Evolutionary conservation across 257 asterid genomes (phyloP), one percentile per base, ranked within the genome.

Genomic region (Przewalskia tangutica): DNA sequence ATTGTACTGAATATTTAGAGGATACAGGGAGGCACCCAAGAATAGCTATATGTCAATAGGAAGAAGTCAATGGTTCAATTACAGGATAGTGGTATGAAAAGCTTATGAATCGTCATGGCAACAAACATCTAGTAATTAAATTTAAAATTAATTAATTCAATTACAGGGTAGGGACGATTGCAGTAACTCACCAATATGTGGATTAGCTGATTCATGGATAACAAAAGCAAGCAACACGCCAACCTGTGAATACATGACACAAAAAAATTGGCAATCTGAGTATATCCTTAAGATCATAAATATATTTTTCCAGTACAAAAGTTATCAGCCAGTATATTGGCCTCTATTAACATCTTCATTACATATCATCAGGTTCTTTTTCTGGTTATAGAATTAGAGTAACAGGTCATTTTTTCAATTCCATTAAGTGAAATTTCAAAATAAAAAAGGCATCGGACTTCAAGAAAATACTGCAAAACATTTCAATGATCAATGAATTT

Each of bases 171-270:
- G 82, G 84, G 36, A 5, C 8, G 4, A 75, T 48, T 50, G 44
- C 80, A 75, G 80, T 38, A 75, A 75, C 97, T 87, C 80, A 95
- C 99, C 99, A 53, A 95, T 88, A 85, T 95, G 99, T 66, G 99
- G 99, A 85, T 95, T 95, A 76, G 99, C 99, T 77, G 99, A 95
- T 93, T 95, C 99, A 76, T 95, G 99, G 87, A 95, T 93, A 85
- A 95, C 99, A 92, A 95, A 95, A 88, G 99, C 99, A 88, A 95
- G 97, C 40, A 98, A 95, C 83, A 87, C 97, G 68, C 99, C 99
- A 85, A 95, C 99, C 99, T 95, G 86, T 83, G 86, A 80, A 70
- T 70, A 80, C 81, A 54, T 81, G 34, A 66, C 81, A 86, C 84
- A 80, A 84, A 81, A 80, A 75, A 81, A 46, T 55, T 77, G 77